phyloP scores from a whole-genome alignment of 163 green algal species.

The Volvox carteri region DNA sequence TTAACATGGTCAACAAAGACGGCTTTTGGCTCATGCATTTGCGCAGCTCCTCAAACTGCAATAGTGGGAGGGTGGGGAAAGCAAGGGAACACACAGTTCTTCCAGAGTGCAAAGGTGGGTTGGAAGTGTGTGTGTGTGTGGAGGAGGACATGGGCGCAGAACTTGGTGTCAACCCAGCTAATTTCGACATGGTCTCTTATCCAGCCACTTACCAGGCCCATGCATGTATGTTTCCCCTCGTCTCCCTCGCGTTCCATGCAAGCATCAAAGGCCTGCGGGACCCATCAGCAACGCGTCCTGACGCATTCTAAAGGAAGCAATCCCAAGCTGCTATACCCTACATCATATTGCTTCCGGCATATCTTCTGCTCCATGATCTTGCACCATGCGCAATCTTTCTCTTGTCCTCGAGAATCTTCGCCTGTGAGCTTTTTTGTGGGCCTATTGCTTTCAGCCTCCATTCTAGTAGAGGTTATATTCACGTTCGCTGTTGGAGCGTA shows the following conservation, averaged over 20 bases:
- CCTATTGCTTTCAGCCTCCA: neutral
- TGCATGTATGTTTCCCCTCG: constrained; percentile 7
- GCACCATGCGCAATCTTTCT: constrained; percentile 47
- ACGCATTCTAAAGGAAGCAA: neutral
- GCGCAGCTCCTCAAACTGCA: constrained; percentile 43
- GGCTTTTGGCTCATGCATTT: constrained; percentile 44
- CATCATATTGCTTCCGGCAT: constrained; percentile 45
- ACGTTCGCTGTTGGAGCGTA: too few relatives aligned
- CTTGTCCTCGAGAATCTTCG: neutral
- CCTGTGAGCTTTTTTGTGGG: neutral
- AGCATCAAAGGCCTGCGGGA: constrained; percentile 32
- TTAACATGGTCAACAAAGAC: constrained; percentile 27
- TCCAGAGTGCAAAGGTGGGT: too few relatives aligned
- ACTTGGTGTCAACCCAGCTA: too few relatives aligned
- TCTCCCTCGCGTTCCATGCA: constrained; percentile 52
- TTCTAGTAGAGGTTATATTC: too few relatives aligned
- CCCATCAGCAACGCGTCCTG: neutral
- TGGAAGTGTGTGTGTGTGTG: too few relatives aligned
- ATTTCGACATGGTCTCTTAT: too few relatives aligned
- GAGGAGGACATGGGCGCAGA: too few relatives aligned
- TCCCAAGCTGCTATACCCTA: too few relatives aligned
- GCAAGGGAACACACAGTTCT: too few relatives aligned
- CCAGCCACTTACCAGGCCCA: constrained; percentile 36
- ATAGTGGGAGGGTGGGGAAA: neutral
- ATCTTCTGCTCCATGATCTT: constrained; percentile 55